phyloP scores from a whole-genome alignment of 2,329 filamentous ascomycete species.

The Torrubiella hemipterigena region DNA sequence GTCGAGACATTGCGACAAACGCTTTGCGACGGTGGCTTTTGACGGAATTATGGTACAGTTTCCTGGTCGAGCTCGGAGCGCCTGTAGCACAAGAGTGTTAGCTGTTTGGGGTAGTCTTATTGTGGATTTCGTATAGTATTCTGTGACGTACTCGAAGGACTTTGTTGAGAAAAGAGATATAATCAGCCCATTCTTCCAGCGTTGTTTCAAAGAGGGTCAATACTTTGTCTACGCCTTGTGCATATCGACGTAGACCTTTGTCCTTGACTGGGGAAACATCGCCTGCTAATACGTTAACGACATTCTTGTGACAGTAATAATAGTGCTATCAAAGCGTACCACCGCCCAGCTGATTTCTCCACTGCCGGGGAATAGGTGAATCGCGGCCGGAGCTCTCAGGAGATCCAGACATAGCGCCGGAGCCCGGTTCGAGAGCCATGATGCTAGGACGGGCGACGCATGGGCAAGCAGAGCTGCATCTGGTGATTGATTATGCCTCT shows the following conservation, averaged over 20 bases:
- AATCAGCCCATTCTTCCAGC: slow-evolving; percentile 97
- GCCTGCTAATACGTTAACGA: slow-evolving; percentile 13
- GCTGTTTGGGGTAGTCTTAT: neutral
- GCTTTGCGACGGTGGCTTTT: slow-evolving; percentile 74
- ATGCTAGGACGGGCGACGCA: slow-evolving; percentile 13
- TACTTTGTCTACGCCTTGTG: slow-evolving; percentile 73
- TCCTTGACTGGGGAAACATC: slow-evolving; percentile 47
- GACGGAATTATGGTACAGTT: slow-evolving; percentile 64
- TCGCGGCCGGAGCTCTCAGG: slow-evolving; percentile 76
- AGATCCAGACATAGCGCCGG: slow-evolving; percentile 49
- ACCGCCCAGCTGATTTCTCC: slow-evolving; percentile 65
- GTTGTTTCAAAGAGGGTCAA: slow-evolving; percentile 84
- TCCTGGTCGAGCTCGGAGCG: slow-evolving; percentile 74
- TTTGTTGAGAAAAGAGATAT: slow-evolving; percentile 90
- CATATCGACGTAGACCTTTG: slow-evolving; percentile 76
- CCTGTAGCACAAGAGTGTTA: slow-evolving; percentile 34
- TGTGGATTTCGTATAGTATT: neutral
- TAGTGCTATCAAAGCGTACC: slow-evolving; percentile 40
- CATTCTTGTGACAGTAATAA: neutral
- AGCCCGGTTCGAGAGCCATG: slow-evolving; percentile 54
- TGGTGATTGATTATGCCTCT: slow-evolving; percentile 3
- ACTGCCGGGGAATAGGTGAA: slow-evolving; percentile 63
- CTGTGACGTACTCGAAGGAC: slow-evolving; percentile 60
- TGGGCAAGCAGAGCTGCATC: slow-evolving; percentile 4
- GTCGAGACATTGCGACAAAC: slow-evolving; percentile 89